Evolutionary conservation across 768 basidiomycete species (phyloP).

Genomic region (Tylopilus cervinicoccineus): DNA sequence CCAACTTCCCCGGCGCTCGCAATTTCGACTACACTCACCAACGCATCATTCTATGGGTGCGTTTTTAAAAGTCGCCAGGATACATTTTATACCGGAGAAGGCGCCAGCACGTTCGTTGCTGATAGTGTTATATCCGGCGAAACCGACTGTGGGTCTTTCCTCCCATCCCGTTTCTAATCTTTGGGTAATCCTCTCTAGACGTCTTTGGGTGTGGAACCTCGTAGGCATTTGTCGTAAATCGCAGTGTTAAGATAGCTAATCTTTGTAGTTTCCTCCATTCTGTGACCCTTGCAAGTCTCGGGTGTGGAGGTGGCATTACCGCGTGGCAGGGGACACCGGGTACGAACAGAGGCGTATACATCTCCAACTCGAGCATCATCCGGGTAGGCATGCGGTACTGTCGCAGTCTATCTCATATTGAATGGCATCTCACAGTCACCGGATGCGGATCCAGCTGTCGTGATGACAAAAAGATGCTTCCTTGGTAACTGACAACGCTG

Average conservation of each 20-base stretch:
- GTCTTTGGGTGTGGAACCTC: constrained; percentile 10
- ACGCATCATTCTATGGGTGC: constrained; percentile 50
- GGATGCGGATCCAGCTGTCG: constrained; percentile 49
- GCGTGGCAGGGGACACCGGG: constrained; percentile 55
- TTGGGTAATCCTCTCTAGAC: background rate
- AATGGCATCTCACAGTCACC: constrained; percentile 41
- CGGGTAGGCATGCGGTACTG: constrained; percentile 36
- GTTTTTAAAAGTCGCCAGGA: constrained; percentile 15
- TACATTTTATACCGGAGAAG: constrained; percentile 62
- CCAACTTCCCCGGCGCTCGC: constrained; percentile 60
- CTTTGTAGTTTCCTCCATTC: constrained; percentile 54
- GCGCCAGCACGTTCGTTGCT: constrained; percentile 53
- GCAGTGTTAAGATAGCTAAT: background rate
- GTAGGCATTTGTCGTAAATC: constrained; percentile 2
- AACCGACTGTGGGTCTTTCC: constrained; percentile 50
- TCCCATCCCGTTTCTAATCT: background rate
- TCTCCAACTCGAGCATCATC: constrained; percentile 51
- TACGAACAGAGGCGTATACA: constrained; percentile 49
- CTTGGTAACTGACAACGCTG: constrained; percentile 35
- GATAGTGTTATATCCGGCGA: constrained; percentile 62
- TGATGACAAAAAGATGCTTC: constrained; percentile 44
- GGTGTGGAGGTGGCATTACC: constrained; percentile 59
- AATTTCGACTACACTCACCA: constrained; percentile 59
- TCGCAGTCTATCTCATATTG: background rate
- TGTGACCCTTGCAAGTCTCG: constrained; percentile 55